Evolutionary conservation across 2,329 filamentous ascomycete species (phyloP), one percentile per base, ranked within the genome.

Genomic region (Aspergillus intermedius): DNA sequence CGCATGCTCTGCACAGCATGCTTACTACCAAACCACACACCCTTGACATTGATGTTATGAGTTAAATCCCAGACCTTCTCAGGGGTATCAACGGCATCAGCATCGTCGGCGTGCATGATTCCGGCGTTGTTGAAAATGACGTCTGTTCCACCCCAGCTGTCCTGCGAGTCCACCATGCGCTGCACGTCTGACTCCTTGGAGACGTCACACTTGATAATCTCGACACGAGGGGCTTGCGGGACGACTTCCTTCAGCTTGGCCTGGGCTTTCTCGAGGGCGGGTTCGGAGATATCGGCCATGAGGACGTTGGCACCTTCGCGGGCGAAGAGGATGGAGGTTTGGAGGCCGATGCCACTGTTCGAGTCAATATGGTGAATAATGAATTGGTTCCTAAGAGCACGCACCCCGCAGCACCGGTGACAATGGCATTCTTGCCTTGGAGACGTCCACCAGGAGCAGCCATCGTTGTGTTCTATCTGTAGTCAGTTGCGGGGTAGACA

Each of bases 41-140:
- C 91, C 80, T 96, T 96, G 70, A 95, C 91, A 71, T 96, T 96
- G 77, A 95, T 94, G 67, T 82, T 84, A 53, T 95, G 89, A 4
- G 91, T 96, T 57, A 95, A 74, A 63, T 96, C 89, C 91, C 91
- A 96, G 75, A 96, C 91, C 61, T 82, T 83, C 74, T 95, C 89
- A 45, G 88, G 84, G 1, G 90, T 95, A 67, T 86, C 81, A 66
- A 94, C 75, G 44, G 91, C 89, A 68, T 89, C 84, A 63, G 81
- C 84, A 68, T 90, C 86, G 49, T 86, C 77, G 43, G 82, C 84
- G 74, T 95, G 91, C 91, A 96, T 96, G 70, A 96, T 96, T 48
- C 91, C 91, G 21, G 91, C 91, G 69, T 96, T 96, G 82, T 96
- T 96, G 83, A 95, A 96, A 61, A 95, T 88, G 64, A 95, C 77